Conservation (phyloP, 2,329 filamentous ascomycete genomes). For the Penicillium sp. region DNA sequence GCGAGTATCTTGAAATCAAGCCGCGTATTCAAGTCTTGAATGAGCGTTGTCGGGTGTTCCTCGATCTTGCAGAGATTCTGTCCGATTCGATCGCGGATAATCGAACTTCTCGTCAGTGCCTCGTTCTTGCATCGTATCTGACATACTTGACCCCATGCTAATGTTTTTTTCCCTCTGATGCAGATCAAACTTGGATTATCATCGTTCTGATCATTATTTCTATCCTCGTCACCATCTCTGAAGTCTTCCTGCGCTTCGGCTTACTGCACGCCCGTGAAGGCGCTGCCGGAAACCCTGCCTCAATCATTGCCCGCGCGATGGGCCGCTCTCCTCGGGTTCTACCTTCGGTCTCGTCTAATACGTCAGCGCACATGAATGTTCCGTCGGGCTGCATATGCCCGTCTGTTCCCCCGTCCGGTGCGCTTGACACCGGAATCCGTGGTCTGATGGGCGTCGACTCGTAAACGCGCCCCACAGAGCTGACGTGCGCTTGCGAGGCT, state of each 20-base stretch:
- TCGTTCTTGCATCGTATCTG: no score
- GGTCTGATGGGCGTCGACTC: constrained; percentile 7
- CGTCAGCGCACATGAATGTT: constrained; percentile 1
- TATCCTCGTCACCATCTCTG: constrained; percentile 83
- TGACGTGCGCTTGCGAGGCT: not conserved
- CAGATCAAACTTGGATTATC: constrained; percentile 90
- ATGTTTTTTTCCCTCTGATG: constrained; percentile 2
- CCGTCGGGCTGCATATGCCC: constrained; percentile 20
- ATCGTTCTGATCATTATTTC: constrained; percentile 88
- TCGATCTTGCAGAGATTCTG: constrained; percentile 91
- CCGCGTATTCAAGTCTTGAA: constrained; percentile 94
- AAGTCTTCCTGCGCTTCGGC: constrained; percentile 79
- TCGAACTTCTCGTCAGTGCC: constrained; percentile 70
- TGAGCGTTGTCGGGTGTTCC: constrained; percentile 90
- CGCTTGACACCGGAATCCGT: constrained; percentile 8
- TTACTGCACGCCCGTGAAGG: constrained; percentile 50
- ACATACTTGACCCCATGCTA: not conserved
- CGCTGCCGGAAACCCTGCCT: constrained; percentile 8
- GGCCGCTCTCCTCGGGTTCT: constrained; percentile 14
- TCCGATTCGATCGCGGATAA: constrained; percentile 87
- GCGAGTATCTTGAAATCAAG: constrained; percentile 96
- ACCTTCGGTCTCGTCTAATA: constrained; percentile 12
- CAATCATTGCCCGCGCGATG: constrained; percentile 16
- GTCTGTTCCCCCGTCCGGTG: constrained; percentile 9
- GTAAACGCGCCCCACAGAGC: not conserved